Base-by-base conservation (phyloP, 148 eudicot genomes). In the Suaeda aralocaspica region DNA sequence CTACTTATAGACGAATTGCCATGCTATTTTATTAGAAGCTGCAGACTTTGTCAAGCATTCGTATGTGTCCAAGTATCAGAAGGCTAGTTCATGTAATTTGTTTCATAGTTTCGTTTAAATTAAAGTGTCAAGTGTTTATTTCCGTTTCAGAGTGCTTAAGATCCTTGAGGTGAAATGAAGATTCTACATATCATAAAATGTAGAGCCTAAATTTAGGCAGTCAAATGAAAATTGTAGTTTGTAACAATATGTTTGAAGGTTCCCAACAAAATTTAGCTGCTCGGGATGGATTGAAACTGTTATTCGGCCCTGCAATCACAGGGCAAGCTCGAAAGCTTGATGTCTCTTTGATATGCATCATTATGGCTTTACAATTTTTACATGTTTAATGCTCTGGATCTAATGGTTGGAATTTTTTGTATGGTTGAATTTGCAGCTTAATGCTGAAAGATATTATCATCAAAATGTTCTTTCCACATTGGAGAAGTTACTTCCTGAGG, bases 381-480 rank as follows among this genome's bases (percentile, higher is more conserved):
- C 11, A 33, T 33, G 45, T 25, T 42, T 14, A 41, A 63, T 9
- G 49, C 4, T 41, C 19, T 63, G 41, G 31, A 63, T 63, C 13
- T 4, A 46, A 29, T 14, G 2, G 63, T 56, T 18, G 53, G 26
- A 68, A 21, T 36, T 24, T 33, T 69, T 71, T 56, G 19, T 33
- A 18, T 61, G 36, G 42, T 70, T 72, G 60, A 31, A 59, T 24
- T 80, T 74, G 72, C 86, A 92, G 97, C 85, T 87, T 18, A 77
- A 80, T 73, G 96, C 96, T 61, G 92, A 92, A 78, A 87, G 84
- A 82, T 84, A 83, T 63, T 89, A 77, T 73, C 97, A 92, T 79
- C 86, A 60, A 33, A 80, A 79, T 67, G 77, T 80, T 78, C 78
- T 86, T 62, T 62, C 82, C 46, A 75, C 77, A 57, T 64, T 92